Percentiles rank a stretch among this genome's conserved stretches.
Conservation (phyloP, 331 rosid species). For the Dryas integrifolia region DNA sequence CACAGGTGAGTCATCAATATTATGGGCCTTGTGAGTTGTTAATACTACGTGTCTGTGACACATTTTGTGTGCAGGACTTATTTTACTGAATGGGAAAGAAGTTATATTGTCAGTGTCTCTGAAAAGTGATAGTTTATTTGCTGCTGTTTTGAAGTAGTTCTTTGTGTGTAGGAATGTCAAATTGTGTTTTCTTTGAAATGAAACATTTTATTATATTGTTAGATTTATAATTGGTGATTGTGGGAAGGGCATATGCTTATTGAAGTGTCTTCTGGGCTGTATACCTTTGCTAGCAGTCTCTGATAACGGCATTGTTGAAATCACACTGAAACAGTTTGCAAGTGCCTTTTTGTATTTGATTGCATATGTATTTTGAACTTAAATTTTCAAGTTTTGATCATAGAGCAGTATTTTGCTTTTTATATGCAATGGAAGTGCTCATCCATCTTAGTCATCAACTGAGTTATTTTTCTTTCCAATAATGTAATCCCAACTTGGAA, state of each 20-base stretch:
- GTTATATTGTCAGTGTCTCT: not conserved
- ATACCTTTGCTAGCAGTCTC: not conserved
- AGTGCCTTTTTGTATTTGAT: not conserved
- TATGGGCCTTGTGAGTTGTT: not conserved
- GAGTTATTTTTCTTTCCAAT: not conserved
- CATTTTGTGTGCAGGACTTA: conserved; percentile 8
- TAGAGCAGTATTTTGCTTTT: not conserved
- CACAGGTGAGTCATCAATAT: conserved; percentile 58
- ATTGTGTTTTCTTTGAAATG: not conserved
- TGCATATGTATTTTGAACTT: not conserved
- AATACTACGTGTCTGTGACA: not conserved
- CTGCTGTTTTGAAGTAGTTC: not conserved
- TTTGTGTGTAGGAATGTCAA: not conserved
- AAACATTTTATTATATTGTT: not conserved
- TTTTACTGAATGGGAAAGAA: conserved; percentile 17
- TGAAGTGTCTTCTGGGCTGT: not conserved
- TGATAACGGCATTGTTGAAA: not conserved
- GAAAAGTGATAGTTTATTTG: not conserved
- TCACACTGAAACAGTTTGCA: not conserved
- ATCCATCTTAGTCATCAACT: not conserved
- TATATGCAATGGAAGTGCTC: not conserved
- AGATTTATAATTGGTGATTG: not conserved
- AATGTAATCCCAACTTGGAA: not conserved
- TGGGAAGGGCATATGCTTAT: not conserved
- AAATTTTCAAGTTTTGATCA: not conserved